Percentiles rank a stretch among this genome's conserved stretches.
Evolutionary conservation across 192 early-diverging fungal genomes (phyloP).

Genomic region (Mortierella hygrophila): DNA sequence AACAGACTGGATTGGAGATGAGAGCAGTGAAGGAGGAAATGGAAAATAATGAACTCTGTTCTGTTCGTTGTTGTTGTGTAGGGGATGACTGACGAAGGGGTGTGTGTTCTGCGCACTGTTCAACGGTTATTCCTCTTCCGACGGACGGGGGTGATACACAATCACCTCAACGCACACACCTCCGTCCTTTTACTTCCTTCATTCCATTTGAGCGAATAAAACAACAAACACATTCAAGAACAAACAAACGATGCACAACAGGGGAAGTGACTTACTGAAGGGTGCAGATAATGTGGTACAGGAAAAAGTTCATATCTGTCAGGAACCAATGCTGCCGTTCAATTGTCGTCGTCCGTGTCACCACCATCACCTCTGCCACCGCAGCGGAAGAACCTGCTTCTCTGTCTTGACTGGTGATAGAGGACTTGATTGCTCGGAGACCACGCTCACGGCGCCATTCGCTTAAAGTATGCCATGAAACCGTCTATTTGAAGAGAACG

Average conservation of each 20-base stretch:
- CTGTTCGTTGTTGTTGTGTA: not conserved
- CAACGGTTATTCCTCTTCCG: not conserved
- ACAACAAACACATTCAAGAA: not conserved
- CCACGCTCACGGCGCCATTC: slow-evolving; percentile 51
- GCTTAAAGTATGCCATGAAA: slow-evolving; percentile 50
- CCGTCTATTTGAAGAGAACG: slow-evolving; percentile 20
- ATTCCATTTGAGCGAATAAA: slow-evolving; percentile 7
- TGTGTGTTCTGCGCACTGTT: not conserved
- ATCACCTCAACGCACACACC: not conserved
- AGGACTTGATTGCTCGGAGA: not conserved
- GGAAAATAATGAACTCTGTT: not conserved
- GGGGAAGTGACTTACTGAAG: slow-evolving; percentile 42
- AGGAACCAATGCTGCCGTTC: slow-evolving; percentile 47
- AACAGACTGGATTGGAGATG: not conserved
- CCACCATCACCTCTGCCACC: not conserved
- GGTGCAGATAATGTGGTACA: slow-evolving; percentile 55
- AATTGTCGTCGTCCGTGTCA: slow-evolving; percentile 18
- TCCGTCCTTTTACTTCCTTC: not conserved
- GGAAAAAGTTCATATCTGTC: slow-evolving; percentile 54
- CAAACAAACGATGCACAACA: not conserved
- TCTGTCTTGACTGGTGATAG: not conserved
- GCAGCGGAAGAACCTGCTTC: not conserved
- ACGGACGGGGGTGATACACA: not conserved
- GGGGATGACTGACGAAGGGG: too few species aligned
- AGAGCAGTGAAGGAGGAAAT: not conserved